phyloP scores from a whole-genome alignment of 768 basidiomycete species.

The Floccularia luteovirens region DNA sequence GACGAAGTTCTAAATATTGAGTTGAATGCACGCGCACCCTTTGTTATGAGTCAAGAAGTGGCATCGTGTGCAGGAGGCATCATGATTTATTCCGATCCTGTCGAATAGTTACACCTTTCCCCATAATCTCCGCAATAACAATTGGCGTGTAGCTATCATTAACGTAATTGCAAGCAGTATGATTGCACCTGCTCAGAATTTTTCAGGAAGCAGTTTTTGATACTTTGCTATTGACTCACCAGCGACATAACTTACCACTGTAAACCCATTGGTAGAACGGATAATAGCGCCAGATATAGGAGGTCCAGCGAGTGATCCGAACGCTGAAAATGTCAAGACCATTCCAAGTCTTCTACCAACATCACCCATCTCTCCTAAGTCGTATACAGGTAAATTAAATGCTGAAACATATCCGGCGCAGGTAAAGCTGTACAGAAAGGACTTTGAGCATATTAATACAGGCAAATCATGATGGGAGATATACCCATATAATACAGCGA shows the following conservation, averaged over 20 bases:
- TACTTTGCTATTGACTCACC: constrained; percentile 16
- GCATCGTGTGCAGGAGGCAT: no score
- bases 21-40: no score
- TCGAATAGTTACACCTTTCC: constrained; percentile 20
- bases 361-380: constrained; percentile 38
- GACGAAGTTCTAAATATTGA: no score
- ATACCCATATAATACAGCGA: constrained; percentile 54
- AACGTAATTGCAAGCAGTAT: constrained; percentile 30
- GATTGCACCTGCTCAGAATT: background rate
- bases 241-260: constrained; percentile 41
- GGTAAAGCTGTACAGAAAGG: background rate
- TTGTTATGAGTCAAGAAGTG: no score
- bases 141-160: constrained; percentile 28
- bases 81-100: no score
- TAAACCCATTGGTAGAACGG: constrained; percentile 33
- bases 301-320: constrained; percentile 51
- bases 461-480: constrained; percentile 7
- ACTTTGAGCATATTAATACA: background rate
- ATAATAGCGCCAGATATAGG: constrained; percentile 60
- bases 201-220: background rate
- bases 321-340: constrained; percentile 40
- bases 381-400: constrained; percentile 35
- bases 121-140: constrained; percentile 28
- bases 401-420: constrained; percentile 32
- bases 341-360: constrained; percentile 52